These are phyloP conservation scores for Neofusicoccum sp. DNA, from an alignment of 2,329 filamentous ascomycete genomes.

Conservation along the genomic window DNA sequence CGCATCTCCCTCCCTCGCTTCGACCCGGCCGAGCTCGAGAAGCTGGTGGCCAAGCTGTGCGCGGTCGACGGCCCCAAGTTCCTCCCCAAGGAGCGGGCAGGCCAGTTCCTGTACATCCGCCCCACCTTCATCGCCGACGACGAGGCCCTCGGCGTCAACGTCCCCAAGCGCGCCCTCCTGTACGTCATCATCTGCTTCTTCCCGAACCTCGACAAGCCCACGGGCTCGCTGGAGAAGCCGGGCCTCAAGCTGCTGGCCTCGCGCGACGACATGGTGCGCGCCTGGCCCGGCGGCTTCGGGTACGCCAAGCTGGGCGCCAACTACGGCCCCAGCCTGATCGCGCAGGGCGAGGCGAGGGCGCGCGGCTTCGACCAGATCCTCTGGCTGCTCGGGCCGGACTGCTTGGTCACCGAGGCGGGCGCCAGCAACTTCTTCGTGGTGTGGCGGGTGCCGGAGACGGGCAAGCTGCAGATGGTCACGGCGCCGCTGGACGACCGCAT, in stretches of 20 bases:
- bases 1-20: constrained; percentile 78
- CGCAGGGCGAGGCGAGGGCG: constrained; percentile 72
- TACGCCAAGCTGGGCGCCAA: constrained; percentile 93
- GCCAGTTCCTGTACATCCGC: constrained; percentile 79
- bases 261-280: constrained; percentile 79
- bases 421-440: constrained; percentile 91
- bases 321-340: constrained; percentile 82
- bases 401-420: constrained; percentile 84
- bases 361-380: constrained; percentile 85
- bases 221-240: constrained; percentile 22
- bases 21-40: constrained; percentile 69
- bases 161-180: constrained; percentile 81
- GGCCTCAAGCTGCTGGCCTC: constrained; percentile 74
- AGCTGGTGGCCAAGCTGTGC: constrained; percentile 72
- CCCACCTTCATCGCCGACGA: constrained; percentile 86
- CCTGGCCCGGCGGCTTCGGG: constrained; percentile 92
- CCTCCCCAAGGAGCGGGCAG: constrained; percentile 70
- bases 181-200: constrained; percentile 69
- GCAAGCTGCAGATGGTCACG: constrained; percentile 72
- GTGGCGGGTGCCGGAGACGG: constrained; percentile 65
- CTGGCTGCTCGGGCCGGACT: constrained; percentile 84
- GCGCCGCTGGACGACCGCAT: constrained; percentile 80
- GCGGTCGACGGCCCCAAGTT: constrained; percentile 75
- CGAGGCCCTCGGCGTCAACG: constrained; percentile 76
- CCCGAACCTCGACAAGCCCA: constrained; percentile 43